Evolutionary conservation across 1,139 yeast species (phyloP), one percentile per base, ranked within the genome.

Genomic region (Sugiyamaella pinicola): DNA sequence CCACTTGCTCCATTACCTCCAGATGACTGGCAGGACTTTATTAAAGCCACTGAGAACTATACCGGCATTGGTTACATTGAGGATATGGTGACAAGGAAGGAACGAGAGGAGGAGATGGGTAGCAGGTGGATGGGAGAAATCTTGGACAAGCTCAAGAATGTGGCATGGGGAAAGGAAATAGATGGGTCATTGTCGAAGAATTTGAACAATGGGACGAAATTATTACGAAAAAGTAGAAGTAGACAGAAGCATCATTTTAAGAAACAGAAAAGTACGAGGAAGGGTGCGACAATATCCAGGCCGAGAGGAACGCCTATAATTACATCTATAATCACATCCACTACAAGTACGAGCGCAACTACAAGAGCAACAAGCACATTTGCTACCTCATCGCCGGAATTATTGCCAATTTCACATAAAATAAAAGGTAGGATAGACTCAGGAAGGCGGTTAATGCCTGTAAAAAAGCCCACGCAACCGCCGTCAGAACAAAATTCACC

Each of bases 1-100:
- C 51, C 51, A 21, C 19, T 47, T 21, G 39, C 22, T 3, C 13
- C 29, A 5, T 22, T 35, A 28, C 44, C 46, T 19, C 44, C 48
- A 8, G 17, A 31, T 22, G 29, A 38, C 24, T 59, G 62, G 62
- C 49, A 44, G 40, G 33, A 40, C 15, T 38, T 49, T n/a, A 53
- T 59, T 40, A 57, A 58, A 24, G 49, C 55, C 28, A 50, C 51
- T 29, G 62, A 58, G 35, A 39, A 55, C 28, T 58, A 58, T 34
- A 40, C 47, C n/a, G 54, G 44, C 15, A 13, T 39, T 24, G 50
- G 47, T 2, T 42, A 24, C 10, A 38, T 42, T n/a, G 45, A 38
- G 12, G 39, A 43, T 22, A 4, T 34, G 18, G 31, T n/a, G 18
- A 21, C 22, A n/a, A n/a, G n/a, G n/a, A n/a, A n/a, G n/a, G n/a